A percentile compares a stretch with the other conserved stretches of the same genome.
phyloP scores from a whole-genome alignment of 1,284 basidiomycete species.

The Clitocybe nebularis region DNA sequence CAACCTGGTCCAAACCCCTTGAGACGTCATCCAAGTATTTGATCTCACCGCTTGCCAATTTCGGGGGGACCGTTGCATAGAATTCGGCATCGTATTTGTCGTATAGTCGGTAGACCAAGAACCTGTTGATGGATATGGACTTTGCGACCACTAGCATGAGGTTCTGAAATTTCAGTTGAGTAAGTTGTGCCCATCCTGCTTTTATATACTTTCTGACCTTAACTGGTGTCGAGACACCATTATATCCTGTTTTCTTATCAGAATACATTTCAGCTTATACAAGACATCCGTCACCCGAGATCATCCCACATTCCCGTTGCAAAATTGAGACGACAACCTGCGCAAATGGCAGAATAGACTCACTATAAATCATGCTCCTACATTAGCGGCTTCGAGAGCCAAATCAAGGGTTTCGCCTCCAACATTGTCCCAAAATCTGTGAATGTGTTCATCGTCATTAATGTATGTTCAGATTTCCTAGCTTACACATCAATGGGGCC shows the following conservation, averaged over 20 bases:
- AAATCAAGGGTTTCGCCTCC: constrained; percentile 66
- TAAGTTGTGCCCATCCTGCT: neutral
- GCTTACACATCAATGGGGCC: constrained; percentile 53
- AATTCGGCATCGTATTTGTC: constrained; percentile 39
- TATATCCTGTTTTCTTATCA: constrained; percentile 25
- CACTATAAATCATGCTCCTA: constrained; percentile 49
- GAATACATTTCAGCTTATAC: neutral
- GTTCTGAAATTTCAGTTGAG: constrained; percentile 23
- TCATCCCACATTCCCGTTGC: constrained; percentile 34
- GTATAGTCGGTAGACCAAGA: constrained; percentile 44
- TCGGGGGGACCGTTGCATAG: constrained; percentile 47
- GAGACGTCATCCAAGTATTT: constrained; percentile 55
- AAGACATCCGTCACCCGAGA: constrained; percentile 18
- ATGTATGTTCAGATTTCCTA: neutral
- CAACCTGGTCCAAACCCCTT: constrained; percentile 49
- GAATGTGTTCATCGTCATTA: neutral
- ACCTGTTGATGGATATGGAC: constrained; percentile 54
- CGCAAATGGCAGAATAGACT: constrained; percentile 16
- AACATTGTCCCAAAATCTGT: constrained; percentile 41
- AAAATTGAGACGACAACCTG: neutral
- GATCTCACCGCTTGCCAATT: constrained; percentile 54
- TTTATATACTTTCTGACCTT: constrained; percentile 20
- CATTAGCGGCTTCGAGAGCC: constrained; percentile 47
- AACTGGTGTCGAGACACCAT: constrained; percentile 24
- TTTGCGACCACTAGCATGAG: constrained; percentile 29